Conservation (phyloP, 1,284 basidiomycete genomes). For the Fistulinella cinereoalba region DNA sequence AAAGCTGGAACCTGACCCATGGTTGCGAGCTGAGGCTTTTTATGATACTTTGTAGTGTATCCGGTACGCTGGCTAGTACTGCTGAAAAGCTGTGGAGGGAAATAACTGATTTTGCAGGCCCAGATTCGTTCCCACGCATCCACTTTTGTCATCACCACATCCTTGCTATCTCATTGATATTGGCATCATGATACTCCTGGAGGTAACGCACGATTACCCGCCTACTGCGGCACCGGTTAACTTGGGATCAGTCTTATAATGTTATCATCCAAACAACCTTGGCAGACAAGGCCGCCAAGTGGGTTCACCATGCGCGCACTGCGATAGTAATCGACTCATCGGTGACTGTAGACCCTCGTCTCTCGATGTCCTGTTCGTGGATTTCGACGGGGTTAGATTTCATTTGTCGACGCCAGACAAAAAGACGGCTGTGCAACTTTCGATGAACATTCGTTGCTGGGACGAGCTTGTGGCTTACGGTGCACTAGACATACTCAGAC, state of each 20-base stretch:
- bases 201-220: slow-evolving; percentile 43
- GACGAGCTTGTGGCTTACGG: slow-evolving; percentile 88
- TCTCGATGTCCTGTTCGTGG: slow-evolving; percentile 94
- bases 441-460: slow-evolving; percentile 99
- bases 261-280: slow-evolving; percentile 92
- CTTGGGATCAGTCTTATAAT: slow-evolving; percentile 68
- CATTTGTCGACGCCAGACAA: slow-evolving; percentile 85
- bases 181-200: slow-evolving; percentile 64
- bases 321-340: slow-evolving; percentile 8
- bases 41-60: slow-evolving; percentile 12
- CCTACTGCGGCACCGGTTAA: slow-evolving; percentile 10
- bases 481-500: slow-evolving; percentile 74
- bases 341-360: slow-evolving; percentile 67
- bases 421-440: slow-evolving; percentile 80
- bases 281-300: slow-evolving; percentile 89
- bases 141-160: slow-evolving; percentile 14
- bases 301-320: slow-evolving; percentile 5
- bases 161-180: background rate
- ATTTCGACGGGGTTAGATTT: slow-evolving; percentile 97
- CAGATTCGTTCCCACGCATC: slow-evolving; percentile 33
- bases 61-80: slow-evolving; percentile 6
- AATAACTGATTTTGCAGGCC: slow-evolving; percentile 13
- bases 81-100: slow-evolving; percentile 24
- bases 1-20: slow-evolving; percentile 23
- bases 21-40: slow-evolving; percentile 14